Percentiles rank a stretch among this genome's conserved stretches.
phyloP scores from a whole-genome alignment of 2,329 filamentous ascomycete genomes.

The Aaosphaeria arxii region DNA sequence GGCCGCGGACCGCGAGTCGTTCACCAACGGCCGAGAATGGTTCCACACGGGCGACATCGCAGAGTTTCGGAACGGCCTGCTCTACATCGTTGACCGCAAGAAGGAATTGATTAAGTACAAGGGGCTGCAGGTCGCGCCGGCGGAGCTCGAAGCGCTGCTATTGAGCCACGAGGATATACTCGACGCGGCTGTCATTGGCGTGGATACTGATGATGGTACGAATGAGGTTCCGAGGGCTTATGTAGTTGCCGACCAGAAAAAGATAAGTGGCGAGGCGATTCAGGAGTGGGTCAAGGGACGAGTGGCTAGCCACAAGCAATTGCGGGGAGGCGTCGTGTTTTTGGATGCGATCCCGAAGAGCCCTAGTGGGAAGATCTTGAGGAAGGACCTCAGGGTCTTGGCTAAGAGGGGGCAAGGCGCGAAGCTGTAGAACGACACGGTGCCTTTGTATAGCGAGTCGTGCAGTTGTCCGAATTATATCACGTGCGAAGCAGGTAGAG shows the following conservation, averaged over 20 bases:
- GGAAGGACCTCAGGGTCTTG: conserved; percentile 33
- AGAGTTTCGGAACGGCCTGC: conserved; percentile 30
- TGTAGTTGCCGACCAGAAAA: conserved; percentile 37
- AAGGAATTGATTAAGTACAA: conserved; percentile 51
- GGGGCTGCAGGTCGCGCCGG: conserved; percentile 49
- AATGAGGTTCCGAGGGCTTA: conserved; percentile 45
- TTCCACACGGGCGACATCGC: conserved; percentile 40
- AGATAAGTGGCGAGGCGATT: conserved; percentile 29
- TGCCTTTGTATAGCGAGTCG: too few relatives aligned
- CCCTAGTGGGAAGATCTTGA: conserved; percentile 34
- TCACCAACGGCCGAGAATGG: conserved; percentile 28
- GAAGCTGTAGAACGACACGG: conserved; percentile 15
- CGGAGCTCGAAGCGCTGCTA: conserved; percentile 47
- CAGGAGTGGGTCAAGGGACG: conserved; percentile 28
- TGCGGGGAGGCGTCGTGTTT: conserved; percentile 37
- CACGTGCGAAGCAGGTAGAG: too few relatives aligned
- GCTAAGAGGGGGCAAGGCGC: conserved; percentile 27
- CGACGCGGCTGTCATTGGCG: conserved; percentile 48
- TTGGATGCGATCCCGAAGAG: conserved; percentile 36
- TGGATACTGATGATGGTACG: conserved; percentile 30
- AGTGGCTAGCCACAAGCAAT: conserved; percentile 33
- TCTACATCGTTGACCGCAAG: conserved; percentile 44
- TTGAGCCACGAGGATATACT: conserved; percentile 39
- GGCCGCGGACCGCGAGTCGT: conserved; percentile 24
- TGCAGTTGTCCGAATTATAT: too few relatives aligned